Evolutionary conservation across 2,329 filamentous ascomycete species (phyloP).

Genomic region (Aspergillus texensis): DNA sequence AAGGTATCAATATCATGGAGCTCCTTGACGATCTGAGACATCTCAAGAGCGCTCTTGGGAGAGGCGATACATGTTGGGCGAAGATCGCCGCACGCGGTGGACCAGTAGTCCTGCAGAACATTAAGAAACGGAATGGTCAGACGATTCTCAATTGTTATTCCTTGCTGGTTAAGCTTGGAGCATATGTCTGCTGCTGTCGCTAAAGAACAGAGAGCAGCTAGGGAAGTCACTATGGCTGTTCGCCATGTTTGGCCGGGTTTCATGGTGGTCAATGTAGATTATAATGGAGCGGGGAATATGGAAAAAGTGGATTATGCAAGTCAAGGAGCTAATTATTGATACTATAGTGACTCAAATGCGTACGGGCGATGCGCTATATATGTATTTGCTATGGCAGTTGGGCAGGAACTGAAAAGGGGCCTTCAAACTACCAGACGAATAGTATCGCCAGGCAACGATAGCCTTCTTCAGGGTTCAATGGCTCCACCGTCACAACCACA

Average conservation of each 20-base stretch:
- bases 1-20: slow-evolving; percentile 52
- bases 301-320: not conserved
- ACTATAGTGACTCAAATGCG: not conserved
- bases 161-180: slow-evolving; percentile 37
- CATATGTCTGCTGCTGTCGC: slow-evolving; percentile 41
- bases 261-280: slow-evolving; percentile 17
- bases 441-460: not conserved
- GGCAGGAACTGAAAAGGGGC: not conserved
- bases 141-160: slow-evolving; percentile 37
- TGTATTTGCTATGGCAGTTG: not conserved
- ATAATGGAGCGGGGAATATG: not conserved
- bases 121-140: slow-evolving; percentile 37
- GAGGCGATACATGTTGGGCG: slow-evolving; percentile 52
- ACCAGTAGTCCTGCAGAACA: slow-evolving; percentile 52
- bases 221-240: slow-evolving; percentile 17
- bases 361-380: not conserved
- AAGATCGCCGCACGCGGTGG: slow-evolving; percentile 46
- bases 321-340: not conserved
- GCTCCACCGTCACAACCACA: not conserved
- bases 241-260: slow-evolving; percentile 21
- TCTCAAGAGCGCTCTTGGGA: slow-evolving; percentile 54
- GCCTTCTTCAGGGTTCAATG: not conserved
- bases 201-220: slow-evolving; percentile 23
- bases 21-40: slow-evolving; percentile 55
- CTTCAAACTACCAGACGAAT: not conserved